Base-by-base conservation (phyloP, 2,329 filamentous ascomycete species). In the Chaetomium sp. region DNA sequence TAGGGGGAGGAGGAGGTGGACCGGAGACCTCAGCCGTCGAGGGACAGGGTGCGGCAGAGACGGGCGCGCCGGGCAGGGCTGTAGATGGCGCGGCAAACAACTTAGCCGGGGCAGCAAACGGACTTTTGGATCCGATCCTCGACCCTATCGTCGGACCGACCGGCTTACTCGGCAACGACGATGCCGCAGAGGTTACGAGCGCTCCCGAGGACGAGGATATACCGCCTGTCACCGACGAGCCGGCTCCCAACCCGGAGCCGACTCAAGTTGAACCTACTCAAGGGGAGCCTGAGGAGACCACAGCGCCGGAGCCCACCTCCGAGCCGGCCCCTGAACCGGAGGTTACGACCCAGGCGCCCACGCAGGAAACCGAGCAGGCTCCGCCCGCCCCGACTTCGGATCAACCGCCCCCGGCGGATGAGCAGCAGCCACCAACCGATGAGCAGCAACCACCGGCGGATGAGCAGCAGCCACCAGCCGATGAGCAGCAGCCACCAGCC, bases 131-230 rank as follows among this genome's bases (percentile, higher is more conserved):
- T 33, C 42, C 50, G 0, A 35, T 64, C 2, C 55, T 63, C n/a
- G 65, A 64, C 21, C 50, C 65, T 19, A 3, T 66, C 19, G 12
- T 64, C 25, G 67, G 57, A 13, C 53, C 65, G 0, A 67, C 63
- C 3, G 63, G 57, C 1, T 12, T 62, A 19, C 45, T 67, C 29
- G 63, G 60, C 10, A 29, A 54, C 5, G 51, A 25, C 4, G 31
- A 59, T 10, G 60, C 31, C 6, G 56, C 38, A 23, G 57, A 33
- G 7, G 19, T 53, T 2, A 25, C 57, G 2, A 62, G 53, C 3
- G 50, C 59, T 13, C 57, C 27, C 4, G 54, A 62, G 13, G 29
- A 50, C n/a, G 42, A 62, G 12, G 45, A 58, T 4, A 42, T 51
- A 1, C 55, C 60, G 3, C 54, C 58, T 16, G 51, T 57, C 9